Conservation (phyloP, 306 rosid species). For the Luffa acutangula region DNA sequence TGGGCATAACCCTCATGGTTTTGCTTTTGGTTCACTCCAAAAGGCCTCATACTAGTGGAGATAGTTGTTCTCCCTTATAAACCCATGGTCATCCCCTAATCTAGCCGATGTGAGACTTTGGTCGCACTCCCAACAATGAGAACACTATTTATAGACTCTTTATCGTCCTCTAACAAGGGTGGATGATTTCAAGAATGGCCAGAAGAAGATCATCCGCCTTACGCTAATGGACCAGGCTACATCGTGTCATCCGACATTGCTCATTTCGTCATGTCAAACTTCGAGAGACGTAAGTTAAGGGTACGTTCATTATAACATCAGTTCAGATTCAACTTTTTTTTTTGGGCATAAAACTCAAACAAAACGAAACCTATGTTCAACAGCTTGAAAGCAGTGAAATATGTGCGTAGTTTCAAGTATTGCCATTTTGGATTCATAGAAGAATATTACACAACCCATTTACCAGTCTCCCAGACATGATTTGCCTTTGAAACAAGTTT, state of each 20-base stretch:
- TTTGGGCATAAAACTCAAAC: background rate
- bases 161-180: background rate
- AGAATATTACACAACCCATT: constrained; percentile 50
- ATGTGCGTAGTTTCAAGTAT: constrained; percentile 43
- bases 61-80: no score
- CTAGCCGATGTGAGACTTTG: no score
- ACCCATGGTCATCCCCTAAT: no score
- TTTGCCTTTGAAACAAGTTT: constrained; percentile 49
- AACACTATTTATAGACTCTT: background rate
- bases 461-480: constrained; percentile 75
- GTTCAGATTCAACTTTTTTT: background rate
- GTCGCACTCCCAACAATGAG: no score
- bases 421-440: constrained; percentile 66
- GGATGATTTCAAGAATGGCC: constrained; percentile 53
- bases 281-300: constrained; percentile 41
- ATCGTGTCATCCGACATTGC: constrained; percentile 55
- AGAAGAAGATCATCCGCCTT: constrained; percentile 57
- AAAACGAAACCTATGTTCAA: constrained; percentile 9
- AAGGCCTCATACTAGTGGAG: no score
- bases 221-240: constrained; percentile 73
- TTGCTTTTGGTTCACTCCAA: no score
- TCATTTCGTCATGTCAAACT: constrained; percentile 30
- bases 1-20: no score
- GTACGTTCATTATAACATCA: constrained; percentile 12
- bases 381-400: constrained; percentile 34